Evolutionary conservation across 805 yeast genomes (phyloP).

Genomic region (Pichia rugopelliculosa): DNA sequence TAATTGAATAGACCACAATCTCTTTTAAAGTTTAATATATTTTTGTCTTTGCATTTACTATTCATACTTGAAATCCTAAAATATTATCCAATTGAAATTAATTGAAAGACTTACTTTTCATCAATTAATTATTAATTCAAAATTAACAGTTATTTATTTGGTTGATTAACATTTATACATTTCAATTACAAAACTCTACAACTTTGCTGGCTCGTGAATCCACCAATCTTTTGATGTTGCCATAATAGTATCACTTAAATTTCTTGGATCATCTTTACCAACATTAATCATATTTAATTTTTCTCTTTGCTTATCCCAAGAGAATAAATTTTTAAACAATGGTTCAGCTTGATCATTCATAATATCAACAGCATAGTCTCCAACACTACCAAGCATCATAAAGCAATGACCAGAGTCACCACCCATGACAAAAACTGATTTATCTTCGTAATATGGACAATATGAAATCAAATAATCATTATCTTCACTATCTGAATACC

Average conservation of each 20-base stretch:
- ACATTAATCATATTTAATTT: constrained; percentile 18
- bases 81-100: too few relatives aligned
- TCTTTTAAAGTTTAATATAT: not conserved
- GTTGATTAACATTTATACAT: not conserved
- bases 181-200: constrained; percentile 2
- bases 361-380: constrained; percentile 21
- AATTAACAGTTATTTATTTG: too few relatives aligned
- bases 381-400: constrained; percentile 31
- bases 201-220: constrained; percentile 9
- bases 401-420: constrained; percentile 37
- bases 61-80: too few relatives aligned
- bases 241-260: constrained; percentile 19
- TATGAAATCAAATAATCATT: constrained; percentile 30
- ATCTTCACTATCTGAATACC: constrained; percentile 32
- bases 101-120: too few relatives aligned
- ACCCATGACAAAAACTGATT: constrained; percentile 28
- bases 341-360: constrained; percentile 12
- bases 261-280: constrained; percentile 23
- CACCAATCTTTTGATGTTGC: constrained; percentile 22
- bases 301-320: constrained; percentile 24
- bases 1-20: not conserved
- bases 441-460: constrained; percentile 24
- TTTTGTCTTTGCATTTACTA: too few relatives aligned
- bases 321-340: constrained; percentile 16
- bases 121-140: too few relatives aligned